phyloP scores from a whole-genome alignment of 2,329 filamentous ascomycete genomes.

The Aspergillus ruber region DNA sequence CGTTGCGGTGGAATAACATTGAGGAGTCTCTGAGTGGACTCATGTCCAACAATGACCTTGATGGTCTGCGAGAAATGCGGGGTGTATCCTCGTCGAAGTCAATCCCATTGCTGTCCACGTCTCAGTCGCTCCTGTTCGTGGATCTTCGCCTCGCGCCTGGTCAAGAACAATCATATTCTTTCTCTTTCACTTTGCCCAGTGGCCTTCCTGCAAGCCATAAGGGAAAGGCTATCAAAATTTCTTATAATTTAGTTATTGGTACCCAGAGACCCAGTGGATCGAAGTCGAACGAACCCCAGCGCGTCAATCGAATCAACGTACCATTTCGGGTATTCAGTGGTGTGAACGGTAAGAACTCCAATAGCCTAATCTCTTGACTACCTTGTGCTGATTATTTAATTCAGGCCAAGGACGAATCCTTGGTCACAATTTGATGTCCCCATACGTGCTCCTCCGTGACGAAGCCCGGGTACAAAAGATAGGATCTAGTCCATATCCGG shows the following conservation, averaged over 20 bases:
- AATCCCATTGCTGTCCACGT: conserved; percentile 86
- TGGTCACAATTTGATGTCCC: conserved; percentile 89
- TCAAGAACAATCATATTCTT: conserved; percentile 81
- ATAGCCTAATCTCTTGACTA: background rate
- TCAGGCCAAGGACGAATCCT: conserved; percentile 71
- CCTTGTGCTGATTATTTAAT: background rate
- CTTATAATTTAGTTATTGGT: conserved; percentile 83
- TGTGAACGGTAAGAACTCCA: conserved; percentile 60
- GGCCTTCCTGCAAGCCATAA: conserved; percentile 87
- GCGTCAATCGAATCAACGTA: conserved; percentile 82
- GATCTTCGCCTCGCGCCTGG: conserved; percentile 81
- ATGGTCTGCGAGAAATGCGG: conserved; percentile 93
- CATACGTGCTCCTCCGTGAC: conserved; percentile 83
- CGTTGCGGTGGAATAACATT: conserved; percentile 81
- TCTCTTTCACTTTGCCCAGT: conserved; percentile 75
- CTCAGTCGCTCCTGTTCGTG: conserved; percentile 92
- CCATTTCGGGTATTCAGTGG: conserved; percentile 91
- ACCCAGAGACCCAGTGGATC: conserved; percentile 77
- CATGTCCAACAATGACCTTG: conserved; percentile 78
- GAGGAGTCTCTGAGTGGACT: conserved; percentile 83
- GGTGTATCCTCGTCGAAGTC: conserved; percentile 77
- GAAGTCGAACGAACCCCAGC: conserved; percentile 58
- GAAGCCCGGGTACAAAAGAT: conserved; percentile 61
- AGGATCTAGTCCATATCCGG: conserved; percentile 30
- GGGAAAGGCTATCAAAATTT: conserved; percentile 89